Percentiles rank a stretch among this genome's conserved stretches.
phyloP scores from a whole-genome alignment of 495 filamentous ascomycete species.

The Aspergillus asperescens region DNA sequence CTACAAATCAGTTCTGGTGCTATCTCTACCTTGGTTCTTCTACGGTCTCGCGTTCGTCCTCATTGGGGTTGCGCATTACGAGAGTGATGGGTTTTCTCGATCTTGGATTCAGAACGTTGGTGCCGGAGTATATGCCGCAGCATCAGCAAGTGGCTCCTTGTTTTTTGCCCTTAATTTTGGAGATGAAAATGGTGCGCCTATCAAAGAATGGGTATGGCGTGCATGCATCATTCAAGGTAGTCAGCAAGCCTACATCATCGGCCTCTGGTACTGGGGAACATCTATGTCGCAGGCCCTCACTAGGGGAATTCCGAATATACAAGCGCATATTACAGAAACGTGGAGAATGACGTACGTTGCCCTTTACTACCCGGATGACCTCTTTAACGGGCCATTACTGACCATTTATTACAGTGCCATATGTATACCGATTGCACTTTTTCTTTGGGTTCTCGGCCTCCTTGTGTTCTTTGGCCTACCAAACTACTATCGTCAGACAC shows the following conservation, averaged over 20 bases:
- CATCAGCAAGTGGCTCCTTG: constrained; percentile 46
- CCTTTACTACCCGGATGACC: background rate
- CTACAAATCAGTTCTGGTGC: constrained; percentile 55
- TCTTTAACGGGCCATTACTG: constrained; percentile 2
- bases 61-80: constrained; percentile 59
- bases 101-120: constrained; percentile 49
- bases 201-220: constrained; percentile 49
- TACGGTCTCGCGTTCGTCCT: constrained; percentile 63
- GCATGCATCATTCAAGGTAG: constrained; percentile 49
- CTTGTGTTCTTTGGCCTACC: constrained; percentile 43
- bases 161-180: constrained; percentile 51
- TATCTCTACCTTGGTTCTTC: constrained; percentile 57
- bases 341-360: constrained; percentile 46
- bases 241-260: constrained; percentile 47
- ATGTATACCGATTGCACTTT: constrained; percentile 37
- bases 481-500: constrained; percentile 53
- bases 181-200: constrained; percentile 45
- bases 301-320: constrained; percentile 30
- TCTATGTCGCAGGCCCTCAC: constrained; percentile 34
- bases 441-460: constrained; percentile 41
- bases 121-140: constrained; percentile 43
- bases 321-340: constrained; percentile 36
- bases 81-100: constrained; percentile 34
- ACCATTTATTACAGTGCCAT: constrained; percentile 28
- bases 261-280: constrained; percentile 50